Evolutionary conservation across 1,139 yeast genomes (phyloP), one percentile per base, ranked within the genome.

Genomic region (Ogataea hybrid): DNA sequence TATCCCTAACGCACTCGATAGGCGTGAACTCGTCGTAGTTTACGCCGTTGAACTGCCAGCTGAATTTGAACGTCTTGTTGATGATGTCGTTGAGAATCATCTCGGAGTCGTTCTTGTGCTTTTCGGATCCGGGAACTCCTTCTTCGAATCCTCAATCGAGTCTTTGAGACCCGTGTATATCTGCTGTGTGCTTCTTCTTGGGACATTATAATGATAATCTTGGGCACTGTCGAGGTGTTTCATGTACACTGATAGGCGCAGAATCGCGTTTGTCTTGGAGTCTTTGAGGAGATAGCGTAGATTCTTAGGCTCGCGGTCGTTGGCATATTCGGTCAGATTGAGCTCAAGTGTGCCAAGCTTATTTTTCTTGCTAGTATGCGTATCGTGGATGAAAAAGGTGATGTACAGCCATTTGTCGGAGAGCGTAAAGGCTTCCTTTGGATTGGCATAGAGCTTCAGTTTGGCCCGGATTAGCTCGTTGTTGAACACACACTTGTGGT

Each of bases 261-360:
- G 64, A 32, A 89, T 82, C 5, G 95, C 82, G 61, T 92, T 90
- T 17, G 90, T 81, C 53, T 87, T 87, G 9, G 95, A 83, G 28
- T 86, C 77, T 52, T 82, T 82, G 35, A 90, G 67, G 41, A 90
- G 65, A 54, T 84, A 87, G 50, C 83, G 75, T 43, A 81, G 74
- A 16, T 77, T 72, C 27, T 69, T 68, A 12, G 75, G 73, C 35
- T 77, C 77, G 23, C 69, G 67, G 39, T 73, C 75, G 48, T 77
- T 77, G 25, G 81, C 76, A 57, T 82, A 87, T 55, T 88, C 95
- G 0, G 92, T 67, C 41, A 90, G 61, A 57, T 89, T 84, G 33
- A 90, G 64, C 36, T 73, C 79, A 15, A 88, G 69, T 18, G 65
- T 62, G 2, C 98, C 98, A 35, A 92, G 62, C 23, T 73, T 65